Evolutionary conservation across 352 stramenopile species (phyloP), one percentile per base, ranked within the genome.

Genomic region (Peronosclerospora sorghi): DNA sequence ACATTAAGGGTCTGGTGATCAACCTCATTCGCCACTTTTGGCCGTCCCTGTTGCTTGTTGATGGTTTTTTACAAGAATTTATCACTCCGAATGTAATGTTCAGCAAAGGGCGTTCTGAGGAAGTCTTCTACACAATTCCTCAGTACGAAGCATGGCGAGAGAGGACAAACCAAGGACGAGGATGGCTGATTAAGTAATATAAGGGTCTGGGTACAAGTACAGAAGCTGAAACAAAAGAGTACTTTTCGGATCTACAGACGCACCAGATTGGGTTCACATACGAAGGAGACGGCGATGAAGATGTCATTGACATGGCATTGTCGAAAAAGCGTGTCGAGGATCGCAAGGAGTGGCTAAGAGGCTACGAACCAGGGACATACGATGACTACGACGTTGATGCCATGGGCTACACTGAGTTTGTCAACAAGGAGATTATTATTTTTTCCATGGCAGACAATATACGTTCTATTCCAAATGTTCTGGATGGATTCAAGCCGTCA

Each of bases 131-230:
- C 65, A 98, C 95, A 4, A 95, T 98, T 68, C 80, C 92, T 4
- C 94, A 98, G 65, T 99, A 98, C 59, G 81, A 97, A 54, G 59
- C 55, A 12, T 98, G 96, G 95, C 75, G 91, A 15, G 74, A 78
- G 42, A 68, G 27, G 29, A 84, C 68, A 5, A 91, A 94, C 47
- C 81, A 96, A 40, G 79, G 93, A 17, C 94, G 87, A 41, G 85
- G 90, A 19, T 98, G 89, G 84, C 82, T 82, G 23, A 94, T 98
- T 47, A 98, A 98, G 83, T 99, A 98, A 66, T 98, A 98, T 73
- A 99, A 99, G 83, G 96, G 96, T 94, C 79, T 99, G 17, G 96
- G 96, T 77, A 99, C 96, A n/a, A 98, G 86, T 68, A 98, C 93
- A 10, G 61, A 86, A 17, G 65, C 86, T 15, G 96, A 99, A 59